Conservation (phyloP, 257 asterid species). For the Forsythia viridissima region DNA sequence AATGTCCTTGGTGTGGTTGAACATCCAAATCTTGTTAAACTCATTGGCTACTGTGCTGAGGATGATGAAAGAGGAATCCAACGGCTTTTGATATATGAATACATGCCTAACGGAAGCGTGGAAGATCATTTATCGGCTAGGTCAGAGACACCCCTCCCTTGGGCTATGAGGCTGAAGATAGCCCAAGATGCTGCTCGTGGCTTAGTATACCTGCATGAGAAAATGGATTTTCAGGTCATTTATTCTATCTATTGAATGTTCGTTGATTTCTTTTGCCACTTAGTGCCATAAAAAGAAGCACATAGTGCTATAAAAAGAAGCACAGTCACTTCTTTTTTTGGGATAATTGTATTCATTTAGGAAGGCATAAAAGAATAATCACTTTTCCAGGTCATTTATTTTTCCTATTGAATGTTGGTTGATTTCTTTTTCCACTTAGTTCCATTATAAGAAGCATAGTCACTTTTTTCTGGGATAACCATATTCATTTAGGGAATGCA, state of each 20-base stretch:
- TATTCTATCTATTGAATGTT: neutral
- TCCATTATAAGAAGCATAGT: too few species aligned
- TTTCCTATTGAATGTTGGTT: neutral
- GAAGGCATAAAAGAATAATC: neutral
- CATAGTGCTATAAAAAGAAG: neutral
- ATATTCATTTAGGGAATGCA: neutral
- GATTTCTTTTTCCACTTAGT: neutral
- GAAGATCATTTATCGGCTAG: constrained; percentile 74
- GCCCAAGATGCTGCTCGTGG: constrained; percentile 97
- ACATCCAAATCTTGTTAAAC: constrained; percentile 90
- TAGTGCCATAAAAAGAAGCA: neutral
- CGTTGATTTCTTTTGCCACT: neutral
- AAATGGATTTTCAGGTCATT: constrained; percentile 94
- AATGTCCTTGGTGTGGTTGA: constrained; percentile 91
- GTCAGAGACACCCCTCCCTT: constrained; percentile 67
- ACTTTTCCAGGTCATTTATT: neutral
- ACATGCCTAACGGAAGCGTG: constrained; percentile 89
- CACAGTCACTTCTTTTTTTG: neutral
- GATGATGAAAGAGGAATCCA: constrained; percentile 98
- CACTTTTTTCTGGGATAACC: too few species aligned
- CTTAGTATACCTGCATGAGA: constrained; percentile 80
- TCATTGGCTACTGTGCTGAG: constrained; percentile 95
- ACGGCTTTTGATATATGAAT: constrained; percentile 85
- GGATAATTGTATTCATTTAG: neutral
- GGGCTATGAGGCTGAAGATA: constrained; percentile 84